Evolutionary conservation across 2,329 filamentous ascomycete species (phyloP).

Genomic region (Zymoseptoria crescenta): DNA sequence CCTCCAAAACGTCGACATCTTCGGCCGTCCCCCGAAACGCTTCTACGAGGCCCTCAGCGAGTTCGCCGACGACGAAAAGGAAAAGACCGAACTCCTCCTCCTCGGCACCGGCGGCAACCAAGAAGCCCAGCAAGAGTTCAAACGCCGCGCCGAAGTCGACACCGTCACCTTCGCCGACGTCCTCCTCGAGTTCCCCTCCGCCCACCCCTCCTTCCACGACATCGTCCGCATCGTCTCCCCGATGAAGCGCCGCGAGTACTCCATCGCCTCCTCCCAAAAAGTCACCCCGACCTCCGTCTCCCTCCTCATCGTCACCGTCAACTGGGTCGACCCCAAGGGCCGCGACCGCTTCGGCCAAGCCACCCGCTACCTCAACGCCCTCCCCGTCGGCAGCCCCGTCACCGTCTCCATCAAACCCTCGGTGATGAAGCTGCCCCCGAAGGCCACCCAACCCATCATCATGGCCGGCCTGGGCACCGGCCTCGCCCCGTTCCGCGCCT

Average conservation of each 20-base stretch:
- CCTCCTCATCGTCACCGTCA: conserved; percentile 93
- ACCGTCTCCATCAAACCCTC: conserved; percentile 95
- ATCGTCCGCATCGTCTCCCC: conserved; percentile 80
- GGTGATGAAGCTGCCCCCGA: conserved; percentile 94
- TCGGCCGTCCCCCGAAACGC: conserved; percentile 91
- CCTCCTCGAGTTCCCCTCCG: conserved; percentile 80
- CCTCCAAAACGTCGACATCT: conserved; percentile 89
- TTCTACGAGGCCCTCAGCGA: conserved; percentile 92
- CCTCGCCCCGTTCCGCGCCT: conserved; percentile 97
- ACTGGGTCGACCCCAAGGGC: conserved; percentile 84
- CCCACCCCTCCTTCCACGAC: conserved; percentile 80
- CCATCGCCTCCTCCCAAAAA: conserved; percentile 94
- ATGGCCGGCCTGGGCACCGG: conserved; percentile 99
- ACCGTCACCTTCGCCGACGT: conserved; percentile 87
- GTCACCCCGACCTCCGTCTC: conserved; percentile 84
- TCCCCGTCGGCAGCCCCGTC: conserved; percentile 67
- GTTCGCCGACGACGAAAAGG: conserved; percentile 72
- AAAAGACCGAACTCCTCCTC: conserved; percentile 70
- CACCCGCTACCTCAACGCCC: conserved; percentile 74
- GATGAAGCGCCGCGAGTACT: conserved; percentile 96
- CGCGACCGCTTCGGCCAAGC: conserved; percentile 89
- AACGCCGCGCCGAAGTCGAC: conserved; percentile 83
- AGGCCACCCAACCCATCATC: conserved; percentile 86
- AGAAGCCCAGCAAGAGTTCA: conserved; percentile 83
- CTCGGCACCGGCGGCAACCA: conserved; percentile 56